These are phyloP conservation scores for Chaetoceros muelleri DNA, from an alignment of 108 stramenopile species.

Conservation along the genomic window DNA sequence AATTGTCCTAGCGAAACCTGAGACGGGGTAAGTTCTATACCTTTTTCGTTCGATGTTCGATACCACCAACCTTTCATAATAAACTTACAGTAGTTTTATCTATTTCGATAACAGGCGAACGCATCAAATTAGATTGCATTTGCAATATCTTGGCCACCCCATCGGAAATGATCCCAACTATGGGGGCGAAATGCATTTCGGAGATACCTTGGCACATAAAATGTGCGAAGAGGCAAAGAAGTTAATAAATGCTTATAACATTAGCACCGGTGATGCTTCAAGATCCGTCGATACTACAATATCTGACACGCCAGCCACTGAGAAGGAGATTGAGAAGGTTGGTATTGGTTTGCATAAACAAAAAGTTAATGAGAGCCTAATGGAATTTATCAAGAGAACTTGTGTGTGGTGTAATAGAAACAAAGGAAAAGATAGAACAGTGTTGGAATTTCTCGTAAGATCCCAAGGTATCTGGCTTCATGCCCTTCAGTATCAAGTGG, in stretches of 20 bases:
- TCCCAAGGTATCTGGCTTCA: slow-evolving; percentile 78
- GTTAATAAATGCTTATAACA: background rate
- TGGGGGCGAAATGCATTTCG: slow-evolving; percentile 73
- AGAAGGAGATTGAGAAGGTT: slow-evolving; percentile 37
- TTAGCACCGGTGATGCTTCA: background rate
- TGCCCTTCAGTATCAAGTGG: slow-evolving; percentile 62
- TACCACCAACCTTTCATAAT: background rate
- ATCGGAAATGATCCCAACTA: slow-evolving; percentile 90
- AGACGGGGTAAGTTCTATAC: background rate
- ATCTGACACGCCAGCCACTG: slow-evolving; percentile 57
- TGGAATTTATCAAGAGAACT: slow-evolving; percentile 62
- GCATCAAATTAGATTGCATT: slow-evolving; percentile 81
- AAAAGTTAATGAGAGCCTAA: slow-evolving; percentile 35
- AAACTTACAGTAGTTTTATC: slow-evolving; percentile 20
- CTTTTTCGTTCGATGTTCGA: no score
- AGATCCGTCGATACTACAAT: slow-evolving; percentile 15
- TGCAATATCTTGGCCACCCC: slow-evolving; percentile 70
- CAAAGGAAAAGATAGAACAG: slow-evolving; percentile 18
- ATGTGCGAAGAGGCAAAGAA: slow-evolving; percentile 30
- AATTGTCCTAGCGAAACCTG: slow-evolving; percentile 41
- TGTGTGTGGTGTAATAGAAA: slow-evolving; percentile 80
- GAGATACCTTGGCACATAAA: slow-evolving; percentile 33
- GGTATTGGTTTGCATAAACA: slow-evolving; percentile 19
- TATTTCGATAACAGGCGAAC: slow-evolving; percentile 69
- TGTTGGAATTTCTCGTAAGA: slow-evolving; percentile 60